Conservation (phyloP, 2,329 filamentous ascomycete species). For the Sclerotinia minor region DNA sequence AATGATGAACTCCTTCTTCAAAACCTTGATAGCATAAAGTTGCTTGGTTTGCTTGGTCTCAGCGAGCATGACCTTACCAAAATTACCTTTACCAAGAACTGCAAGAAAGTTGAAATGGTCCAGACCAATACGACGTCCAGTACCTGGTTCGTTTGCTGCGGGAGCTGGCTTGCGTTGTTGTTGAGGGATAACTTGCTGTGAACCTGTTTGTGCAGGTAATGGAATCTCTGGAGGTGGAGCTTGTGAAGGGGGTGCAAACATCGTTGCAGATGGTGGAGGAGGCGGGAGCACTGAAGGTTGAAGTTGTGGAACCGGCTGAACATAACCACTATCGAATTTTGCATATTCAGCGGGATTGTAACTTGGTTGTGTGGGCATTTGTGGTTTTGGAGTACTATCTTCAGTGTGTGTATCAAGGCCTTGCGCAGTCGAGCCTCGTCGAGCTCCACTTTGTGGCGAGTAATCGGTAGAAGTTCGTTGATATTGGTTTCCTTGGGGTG, state of each 20-base stretch:
- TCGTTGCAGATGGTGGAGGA: slow-evolving; percentile 40
- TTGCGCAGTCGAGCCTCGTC: slow-evolving; percentile 28
- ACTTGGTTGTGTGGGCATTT: slow-evolving; percentile 55
- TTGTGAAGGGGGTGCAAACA: slow-evolving; percentile 37
- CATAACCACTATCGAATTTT: slow-evolving; percentile 55
- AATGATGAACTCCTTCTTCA: slow-evolving; percentile 99
- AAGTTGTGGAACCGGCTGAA: slow-evolving; percentile 43
- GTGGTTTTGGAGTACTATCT: slow-evolving; percentile 41
- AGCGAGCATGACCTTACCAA: slow-evolving; percentile 98
- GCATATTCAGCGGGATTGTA: slow-evolving; percentile 81
- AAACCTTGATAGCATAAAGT: slow-evolving; percentile 95
- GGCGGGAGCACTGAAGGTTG: slow-evolving; percentile 29
- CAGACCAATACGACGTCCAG: slow-evolving; percentile 82
- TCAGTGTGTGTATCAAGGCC: slow-evolving; percentile 35
- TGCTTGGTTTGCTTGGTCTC: slow-evolving; percentile 92
- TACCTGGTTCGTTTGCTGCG: slow-evolving; percentile 69
- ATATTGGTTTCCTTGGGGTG: slow-evolving; percentile 36
- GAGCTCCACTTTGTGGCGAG: slow-evolving; percentile 24
- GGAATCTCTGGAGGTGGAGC: slow-evolving; percentile 36
- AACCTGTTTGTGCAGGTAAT: slow-evolving; percentile 26
- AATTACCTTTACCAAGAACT: slow-evolving; percentile 97
- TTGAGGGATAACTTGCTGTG: slow-evolving; percentile 40
- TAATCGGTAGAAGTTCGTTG: slow-evolving; percentile 39
- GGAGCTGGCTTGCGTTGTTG: slow-evolving; percentile 60
- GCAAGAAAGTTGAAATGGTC: slow-evolving; percentile 99